Conservation (phyloP, 768 basidiomycete genomes). For the button mushroom (Agaricus bisporus) region DNA sequence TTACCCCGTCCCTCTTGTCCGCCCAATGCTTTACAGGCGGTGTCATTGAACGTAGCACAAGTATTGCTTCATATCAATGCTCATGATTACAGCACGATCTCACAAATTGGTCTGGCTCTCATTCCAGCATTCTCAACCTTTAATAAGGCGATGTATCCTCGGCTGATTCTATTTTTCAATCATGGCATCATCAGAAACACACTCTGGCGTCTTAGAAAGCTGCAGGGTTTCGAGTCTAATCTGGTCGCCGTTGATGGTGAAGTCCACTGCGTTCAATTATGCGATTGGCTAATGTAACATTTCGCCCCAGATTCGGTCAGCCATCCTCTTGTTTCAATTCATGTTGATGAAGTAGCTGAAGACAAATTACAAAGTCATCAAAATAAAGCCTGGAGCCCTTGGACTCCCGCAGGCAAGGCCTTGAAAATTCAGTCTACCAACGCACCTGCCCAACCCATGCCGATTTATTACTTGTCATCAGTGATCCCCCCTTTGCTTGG, state of each 20-base stretch:
- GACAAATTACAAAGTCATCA: constrained; percentile 9
- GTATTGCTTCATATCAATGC: constrained; percentile 53
- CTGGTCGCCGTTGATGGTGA: constrained; percentile 8
- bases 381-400: not conserved
- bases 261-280: not conserved
- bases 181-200: constrained; percentile 48
- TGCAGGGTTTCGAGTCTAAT: constrained; percentile 23
- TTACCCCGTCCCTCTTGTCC: constrained; percentile 60
- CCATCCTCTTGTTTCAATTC: constrained; percentile 48
- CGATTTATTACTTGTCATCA: constrained; percentile 55
- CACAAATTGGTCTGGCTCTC: constrained; percentile 59
- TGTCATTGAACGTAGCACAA: constrained; percentile 66
- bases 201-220: constrained; percentile 38
- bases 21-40: constrained; percentile 69
- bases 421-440: constrained; percentile 41
- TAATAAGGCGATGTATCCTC: constrained; percentile 50
- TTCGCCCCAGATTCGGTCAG: constrained; percentile 15
- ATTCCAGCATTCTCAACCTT: constrained; percentile 76
- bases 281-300: not conserved
- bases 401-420: constrained; percentile 10
- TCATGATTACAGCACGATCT: constrained; percentile 43
- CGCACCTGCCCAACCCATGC: constrained; percentile 48
- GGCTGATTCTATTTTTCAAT: constrained; percentile 67
- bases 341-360: constrained; percentile 46
- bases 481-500: constrained; percentile 61